Percentiles rank a stretch among this genome's conserved stretches.
These are phyloP conservation scores for Boechera retrofracta DNA, from an alignment of 345 rosid genomes.

Conservation along the genomic window DNA sequence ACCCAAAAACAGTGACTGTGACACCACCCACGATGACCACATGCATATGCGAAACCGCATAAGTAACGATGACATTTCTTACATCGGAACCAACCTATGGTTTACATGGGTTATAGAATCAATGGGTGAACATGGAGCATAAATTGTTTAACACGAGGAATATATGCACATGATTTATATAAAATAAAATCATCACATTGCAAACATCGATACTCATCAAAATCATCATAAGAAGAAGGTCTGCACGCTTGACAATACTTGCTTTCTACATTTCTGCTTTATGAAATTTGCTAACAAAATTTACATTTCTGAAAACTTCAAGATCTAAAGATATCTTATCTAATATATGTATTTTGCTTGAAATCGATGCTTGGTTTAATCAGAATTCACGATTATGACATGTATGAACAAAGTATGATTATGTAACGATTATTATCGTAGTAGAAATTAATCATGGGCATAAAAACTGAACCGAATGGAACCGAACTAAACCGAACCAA, in stretches of 20 bases:
- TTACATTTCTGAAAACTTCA: too few species aligned
- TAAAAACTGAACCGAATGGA: too few species aligned
- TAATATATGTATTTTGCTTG: too few species aligned
- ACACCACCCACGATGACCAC: background rate
- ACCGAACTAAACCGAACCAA: too few species aligned
- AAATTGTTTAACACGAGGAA: background rate
- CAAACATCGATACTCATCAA: conserved; percentile 13
- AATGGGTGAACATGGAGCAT: conserved; percentile 25
- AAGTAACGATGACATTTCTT: background rate
- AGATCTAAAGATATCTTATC: too few species aligned
- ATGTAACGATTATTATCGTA: too few species aligned
- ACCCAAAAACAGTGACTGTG: background rate
- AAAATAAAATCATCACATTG: conserved; percentile 26
- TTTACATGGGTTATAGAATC: background rate
- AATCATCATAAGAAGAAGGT: background rate
- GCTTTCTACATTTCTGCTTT: too few species aligned
- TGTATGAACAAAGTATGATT: too few species aligned
- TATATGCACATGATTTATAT: conserved; percentile 28
- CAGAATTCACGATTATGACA: too few species aligned
- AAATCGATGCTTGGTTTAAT: too few species aligned
- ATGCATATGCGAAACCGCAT: background rate
- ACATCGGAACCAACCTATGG: background rate
- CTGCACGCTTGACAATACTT: conserved; percentile 20
- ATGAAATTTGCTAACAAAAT: too few species aligned
- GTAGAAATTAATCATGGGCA: too few species aligned